Evolutionary conservation across 148 eudicot species (phyloP).

Genomic region (Nepenthes mirabilis): DNA sequence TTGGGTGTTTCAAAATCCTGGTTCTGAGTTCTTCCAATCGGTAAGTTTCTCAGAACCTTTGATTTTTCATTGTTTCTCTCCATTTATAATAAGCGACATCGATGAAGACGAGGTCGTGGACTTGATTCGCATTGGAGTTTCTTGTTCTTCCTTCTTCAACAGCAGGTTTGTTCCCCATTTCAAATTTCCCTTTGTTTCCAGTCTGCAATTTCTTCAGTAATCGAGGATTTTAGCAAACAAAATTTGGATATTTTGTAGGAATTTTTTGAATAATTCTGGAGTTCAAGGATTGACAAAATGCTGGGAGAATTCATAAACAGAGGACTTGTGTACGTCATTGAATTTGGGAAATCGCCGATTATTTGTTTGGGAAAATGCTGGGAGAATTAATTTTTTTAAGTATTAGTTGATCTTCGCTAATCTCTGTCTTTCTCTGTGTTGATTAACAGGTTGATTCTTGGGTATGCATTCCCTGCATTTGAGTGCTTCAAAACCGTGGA

Average conservation of each 20-base stretch:
- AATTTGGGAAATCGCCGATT: background rate
- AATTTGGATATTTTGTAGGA: background rate
- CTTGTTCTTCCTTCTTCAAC: background rate
- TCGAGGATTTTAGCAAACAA: background rate
- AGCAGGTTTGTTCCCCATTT: background rate
- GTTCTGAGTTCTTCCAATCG: conserved; percentile 17
- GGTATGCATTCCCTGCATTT: conserved; percentile 89
- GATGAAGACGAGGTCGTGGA: background rate
- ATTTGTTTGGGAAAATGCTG: background rate
- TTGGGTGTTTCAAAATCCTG: background rate
- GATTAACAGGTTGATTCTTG: conserved; percentile 52
- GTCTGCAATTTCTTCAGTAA: background rate
- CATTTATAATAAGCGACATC: background rate
- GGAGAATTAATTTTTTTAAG: background rate
- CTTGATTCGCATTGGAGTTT: background rate
- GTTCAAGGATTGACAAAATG: conserved; percentile 25
- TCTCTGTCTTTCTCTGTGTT: background rate
- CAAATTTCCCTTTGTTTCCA: background rate
- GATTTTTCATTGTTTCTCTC: conserved; percentile 2
- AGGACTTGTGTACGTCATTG: conserved; percentile 49
- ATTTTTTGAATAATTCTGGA: background rate
- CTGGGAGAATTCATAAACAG: conserved; percentile 63
- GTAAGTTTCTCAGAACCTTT: conserved; percentile 17
- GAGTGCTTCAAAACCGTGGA: conserved; percentile 84
- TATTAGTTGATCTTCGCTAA: background rate